Evolutionary conservation across 106 monocot species (phyloP).

Genomic region (Alisma plantagoaquatica): DNA sequence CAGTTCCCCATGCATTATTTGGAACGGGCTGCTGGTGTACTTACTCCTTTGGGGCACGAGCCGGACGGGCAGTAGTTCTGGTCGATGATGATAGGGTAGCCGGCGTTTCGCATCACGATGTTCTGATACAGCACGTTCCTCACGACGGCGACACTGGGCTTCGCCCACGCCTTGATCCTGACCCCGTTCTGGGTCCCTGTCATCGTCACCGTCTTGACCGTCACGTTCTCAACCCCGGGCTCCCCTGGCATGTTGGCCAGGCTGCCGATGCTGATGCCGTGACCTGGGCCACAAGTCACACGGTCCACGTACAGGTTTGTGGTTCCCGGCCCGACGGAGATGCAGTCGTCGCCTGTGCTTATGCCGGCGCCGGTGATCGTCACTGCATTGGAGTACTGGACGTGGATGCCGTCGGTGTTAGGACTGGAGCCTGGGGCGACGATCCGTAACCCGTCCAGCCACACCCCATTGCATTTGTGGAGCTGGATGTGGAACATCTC

Average conservation of each 20-base stretch:
- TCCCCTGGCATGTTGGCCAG: background rate
- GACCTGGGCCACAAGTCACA: slow-evolving; percentile 32
- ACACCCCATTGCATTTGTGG: slow-evolving; percentile 17
- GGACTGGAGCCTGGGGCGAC: slow-evolving; percentile 30
- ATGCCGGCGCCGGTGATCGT: slow-evolving; percentile 17
- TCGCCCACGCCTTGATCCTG: background rate
- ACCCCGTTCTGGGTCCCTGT: background rate
- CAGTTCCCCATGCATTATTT: too few relatives aligned
- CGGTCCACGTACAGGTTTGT: slow-evolving; percentile 23
- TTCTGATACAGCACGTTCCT: background rate
- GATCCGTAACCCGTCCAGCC: slow-evolving; percentile 10
- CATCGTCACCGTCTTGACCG: background rate
- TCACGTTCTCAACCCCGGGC: too few relatives aligned
- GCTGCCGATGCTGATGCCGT: slow-evolving; percentile 44
- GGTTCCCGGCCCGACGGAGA: slow-evolving; percentile 30
- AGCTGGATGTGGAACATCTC: slow-evolving; percentile 30
- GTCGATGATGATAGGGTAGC: slow-evolving; percentile 11
- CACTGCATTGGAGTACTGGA: slow-evolving; percentile 19
- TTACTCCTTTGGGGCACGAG: too few relatives aligned
- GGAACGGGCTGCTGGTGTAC: too few relatives aligned
- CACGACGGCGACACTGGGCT: background rate
- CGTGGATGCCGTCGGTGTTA: slow-evolving; percentile 52
- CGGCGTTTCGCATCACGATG: slow-evolving; percentile 1
- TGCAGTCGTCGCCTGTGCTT: slow-evolving; percentile 50
- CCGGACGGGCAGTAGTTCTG: slow-evolving; percentile 12